Evolutionary conservation across 73 alveolate species (phyloP), one percentile per base, ranked within the genome.

Genomic region (Paramecium octaurelia): DNA sequence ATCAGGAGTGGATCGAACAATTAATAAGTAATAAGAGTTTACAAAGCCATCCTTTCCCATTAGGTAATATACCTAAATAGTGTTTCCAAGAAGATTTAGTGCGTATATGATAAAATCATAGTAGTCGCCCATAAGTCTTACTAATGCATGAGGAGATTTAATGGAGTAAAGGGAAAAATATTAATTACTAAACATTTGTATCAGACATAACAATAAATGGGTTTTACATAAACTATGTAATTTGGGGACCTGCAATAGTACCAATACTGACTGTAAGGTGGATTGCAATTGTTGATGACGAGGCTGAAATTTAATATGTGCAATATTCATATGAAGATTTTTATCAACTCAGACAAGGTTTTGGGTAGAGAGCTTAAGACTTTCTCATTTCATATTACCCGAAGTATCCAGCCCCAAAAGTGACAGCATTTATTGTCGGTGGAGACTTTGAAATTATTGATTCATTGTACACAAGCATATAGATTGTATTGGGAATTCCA

Each of bases 301-400:
- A 42, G 5, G 91, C 91, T 16, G 91, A 80, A 35, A 42, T 80
- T 48, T 48, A 80, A 80, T 80, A 80, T 80, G 91, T 80, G 31
- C 46, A 80, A 38, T 80, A 80, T 80, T 11, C 34, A 12, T 43
- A 20, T 44, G 91, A 80, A 2, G 91, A 80, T 80, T 64, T 80
- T 1, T 43, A 18, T 43, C 10, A 42, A 3, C 31, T 80, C 0
- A 42, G 91, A 44, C 12, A 80, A 44, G 91, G 91, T 8, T 80
- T 80, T 46, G 91, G 91, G 16, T 31, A 21, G 7, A 80, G 91
- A 80, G 8, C 57, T 10, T 43, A 80, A 42, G 91, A 80, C 48
- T 80, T 80, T 35, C 0, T 46, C 8, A 34, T 80, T 20, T 42
- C 46, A 44, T 80, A 80, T 80, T 40, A 40, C 27, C 75, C 57